These are phyloP conservation scores for Pseudoneurospora amorphoporcata DNA, from an alignment of 495 filamentous ascomycete genomes.

Conservation along the genomic window DNA sequence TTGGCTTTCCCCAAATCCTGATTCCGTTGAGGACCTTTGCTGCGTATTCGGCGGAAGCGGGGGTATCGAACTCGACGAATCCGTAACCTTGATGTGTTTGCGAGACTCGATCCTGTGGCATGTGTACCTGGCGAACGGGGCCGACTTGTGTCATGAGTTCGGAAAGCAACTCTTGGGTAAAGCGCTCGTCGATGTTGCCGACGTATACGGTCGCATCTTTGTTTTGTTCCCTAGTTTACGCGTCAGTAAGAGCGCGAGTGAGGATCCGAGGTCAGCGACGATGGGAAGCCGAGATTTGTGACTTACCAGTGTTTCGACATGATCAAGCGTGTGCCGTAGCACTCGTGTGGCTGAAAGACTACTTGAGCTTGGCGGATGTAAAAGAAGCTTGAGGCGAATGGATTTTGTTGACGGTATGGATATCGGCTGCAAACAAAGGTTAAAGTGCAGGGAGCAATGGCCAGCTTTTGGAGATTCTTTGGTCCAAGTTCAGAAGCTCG, in stretches of 20 bases:
- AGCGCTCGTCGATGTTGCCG: conserved; percentile 95
- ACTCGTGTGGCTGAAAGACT: not conserved
- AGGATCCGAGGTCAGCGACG: not conserved
- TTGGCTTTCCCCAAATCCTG: conserved; percentile 84
- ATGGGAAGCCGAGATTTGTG: not conserved
- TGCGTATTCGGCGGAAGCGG: conserved; percentile 95
- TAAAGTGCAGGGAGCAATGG: not conserved
- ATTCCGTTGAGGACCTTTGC: conserved; percentile 95
- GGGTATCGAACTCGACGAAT: conserved; percentile 95
- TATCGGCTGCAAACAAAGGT: not conserved
- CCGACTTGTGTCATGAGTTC: conserved; percentile 97
- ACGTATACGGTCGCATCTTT: conserved; percentile 98
- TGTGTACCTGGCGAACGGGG: conserved; percentile 91
- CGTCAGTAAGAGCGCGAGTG: not conserved
- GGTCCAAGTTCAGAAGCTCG: not conserved
- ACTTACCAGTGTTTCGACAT: conserved; percentile 61
- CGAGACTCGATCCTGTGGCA: conserved; percentile 95
- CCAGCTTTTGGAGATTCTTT: not conserved
- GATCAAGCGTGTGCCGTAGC: not conserved
- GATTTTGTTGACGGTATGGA: not conserved
- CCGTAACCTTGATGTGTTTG: conserved; percentile 96
- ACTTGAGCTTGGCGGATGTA: not conserved
- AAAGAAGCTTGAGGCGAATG: not conserved
- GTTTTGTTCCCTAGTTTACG: conserved; percentile 74
- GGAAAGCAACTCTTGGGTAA: conserved; percentile 82